Base-by-base conservation (phyloP, 371 early-diverging fungal species). In the Funneliformis caledonium region DNA sequence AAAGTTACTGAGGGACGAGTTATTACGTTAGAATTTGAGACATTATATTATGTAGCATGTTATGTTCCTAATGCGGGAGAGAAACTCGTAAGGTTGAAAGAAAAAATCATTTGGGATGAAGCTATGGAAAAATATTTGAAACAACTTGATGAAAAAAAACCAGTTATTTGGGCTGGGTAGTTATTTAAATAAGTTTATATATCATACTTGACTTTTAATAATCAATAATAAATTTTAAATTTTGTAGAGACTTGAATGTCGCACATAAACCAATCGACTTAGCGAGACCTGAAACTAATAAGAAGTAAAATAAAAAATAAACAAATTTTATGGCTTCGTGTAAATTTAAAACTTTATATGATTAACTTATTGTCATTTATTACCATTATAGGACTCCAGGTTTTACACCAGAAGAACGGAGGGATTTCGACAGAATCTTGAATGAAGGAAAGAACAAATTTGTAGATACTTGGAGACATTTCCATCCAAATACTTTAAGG, bases 31-130 rank as follows among this genome's bases (percentile, higher is more conserved):
- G 93, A 93, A 73, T 96, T 91, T 82, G 86, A 87, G 6, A 81
- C 86, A 0, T 91, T 93, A 80, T 89, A 85, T n/a, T 72, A 96
- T 67, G 89, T 97, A 37, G 91, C 90, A 0, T 89, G 91, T 83
- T 96, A 96, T 85, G 92, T 95, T 16, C 94, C 94, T 62, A 97
- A 96, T 76, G 94, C 96, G 0, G 96, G 96, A 22, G 88, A 89
- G 45, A 90, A 92, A 67, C 87, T 97, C 0, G 90, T 91, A 43
- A 83, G 92, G 12, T 88, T 96, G 56, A 88, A 86, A 26, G 87
- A 88, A 65, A 88, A 93, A 50, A 88, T 88, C 76, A 85, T 89
- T 22, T 96, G 93, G 88, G 94, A 94, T 83, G 82, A 75, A 11
- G 85, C 85, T 43, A 93, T 97, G 91, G 88, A 89, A 78, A 87